A percentile compares a stretch with the other conserved stretches of the same genome.
Evolutionary conservation across 2,329 filamentous ascomycete species (phyloP).

Genomic region (Calonectria fujianensis): DNA sequence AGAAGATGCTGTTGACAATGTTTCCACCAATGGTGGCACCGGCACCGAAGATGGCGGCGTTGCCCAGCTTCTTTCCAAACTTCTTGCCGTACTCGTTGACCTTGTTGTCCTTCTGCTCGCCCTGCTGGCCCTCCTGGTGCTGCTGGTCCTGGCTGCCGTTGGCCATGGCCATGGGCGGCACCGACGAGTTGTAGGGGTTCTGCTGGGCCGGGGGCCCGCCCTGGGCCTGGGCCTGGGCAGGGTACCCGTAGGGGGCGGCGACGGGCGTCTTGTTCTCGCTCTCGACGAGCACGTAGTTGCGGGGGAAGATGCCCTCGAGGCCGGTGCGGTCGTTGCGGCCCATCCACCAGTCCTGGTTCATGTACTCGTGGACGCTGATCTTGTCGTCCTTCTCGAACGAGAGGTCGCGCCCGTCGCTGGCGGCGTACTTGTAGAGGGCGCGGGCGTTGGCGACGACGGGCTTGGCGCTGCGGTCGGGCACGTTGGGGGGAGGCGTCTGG

Average conservation of each 20-base stretch:
- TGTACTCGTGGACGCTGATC: slow-evolving; percentile 89
- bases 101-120: slow-evolving; percentile 71
- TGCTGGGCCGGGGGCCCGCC: slow-evolving; percentile 67
- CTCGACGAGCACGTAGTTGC: slow-evolving; percentile 87
- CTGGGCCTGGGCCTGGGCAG: slow-evolving; percentile 61
- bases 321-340: slow-evolving; percentile 89
- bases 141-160: slow-evolving; percentile 68
- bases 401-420: slow-evolving; percentile 87
- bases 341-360: slow-evolving; percentile 99
- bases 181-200: slow-evolving; percentile 80
- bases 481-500: slow-evolving; percentile 66
- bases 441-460: slow-evolving; percentile 83
- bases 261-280: slow-evolving; percentile 71
- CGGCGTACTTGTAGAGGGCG: slow-evolving; percentile 89
- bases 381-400: slow-evolving; percentile 87
- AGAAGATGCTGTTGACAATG: slow-evolving; percentile 94
- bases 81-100: slow-evolving; percentile 89
- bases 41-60: slow-evolving; percentile 90
- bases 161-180: slow-evolving; percentile 84
- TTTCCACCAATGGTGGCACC: slow-evolving; percentile 93
- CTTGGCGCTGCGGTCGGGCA: slow-evolving; percentile 66
- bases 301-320: slow-evolving; percentile 94
- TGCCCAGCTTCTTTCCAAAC: slow-evolving; percentile 93
- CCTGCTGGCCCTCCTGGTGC: slow-evolving; percentile 60
- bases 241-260: slow-evolving; percentile 63